These are phyloP conservation scores for Colletotrichum sp. DNA, from an alignment of 2,329 filamentous ascomycete species.

Conservation along the genomic window DNA sequence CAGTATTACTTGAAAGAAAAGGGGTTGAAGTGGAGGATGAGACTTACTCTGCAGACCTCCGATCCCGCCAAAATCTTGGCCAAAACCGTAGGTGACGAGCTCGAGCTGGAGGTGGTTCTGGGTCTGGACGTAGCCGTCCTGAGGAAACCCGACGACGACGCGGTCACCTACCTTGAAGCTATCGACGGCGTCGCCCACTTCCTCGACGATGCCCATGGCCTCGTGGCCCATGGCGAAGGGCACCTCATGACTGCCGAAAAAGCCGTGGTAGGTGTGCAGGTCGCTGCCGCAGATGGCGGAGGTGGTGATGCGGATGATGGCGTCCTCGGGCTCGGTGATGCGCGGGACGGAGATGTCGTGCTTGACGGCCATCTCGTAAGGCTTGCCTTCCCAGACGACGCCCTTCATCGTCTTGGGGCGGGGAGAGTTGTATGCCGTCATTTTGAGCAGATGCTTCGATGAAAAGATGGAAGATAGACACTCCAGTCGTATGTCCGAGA, in stretches of 20 bases:
- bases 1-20: background rate
- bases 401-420: constrained; percentile 7
- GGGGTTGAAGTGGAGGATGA: background rate
- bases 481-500: background rate
- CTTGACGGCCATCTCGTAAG: constrained; percentile 19
- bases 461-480: background rate
- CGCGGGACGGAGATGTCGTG: constrained; percentile 20
- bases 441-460: background rate
- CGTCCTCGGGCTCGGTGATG: constrained; percentile 30
- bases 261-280: constrained; percentile 37
- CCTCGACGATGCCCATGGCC: constrained; percentile 42
- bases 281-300: constrained; percentile 40
- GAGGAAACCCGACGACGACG: constrained; percentile 38
- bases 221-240: constrained; percentile 41
- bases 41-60: constrained; percentile 9
- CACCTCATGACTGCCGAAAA: constrained; percentile 12
- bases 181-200: constrained; percentile 37
- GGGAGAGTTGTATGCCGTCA: background rate
- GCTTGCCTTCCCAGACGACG: constrained; percentile 28
- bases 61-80: background rate
- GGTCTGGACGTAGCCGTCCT: constrained; percentile 8
- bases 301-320: constrained; percentile 37
- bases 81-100: background rate
- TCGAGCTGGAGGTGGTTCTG: background rate
- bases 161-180: constrained; percentile 40